These are phyloP conservation scores for Hypoxylon sp. DNA, from an alignment of 2,329 filamentous ascomycete species.

Conservation along the genomic window DNA sequence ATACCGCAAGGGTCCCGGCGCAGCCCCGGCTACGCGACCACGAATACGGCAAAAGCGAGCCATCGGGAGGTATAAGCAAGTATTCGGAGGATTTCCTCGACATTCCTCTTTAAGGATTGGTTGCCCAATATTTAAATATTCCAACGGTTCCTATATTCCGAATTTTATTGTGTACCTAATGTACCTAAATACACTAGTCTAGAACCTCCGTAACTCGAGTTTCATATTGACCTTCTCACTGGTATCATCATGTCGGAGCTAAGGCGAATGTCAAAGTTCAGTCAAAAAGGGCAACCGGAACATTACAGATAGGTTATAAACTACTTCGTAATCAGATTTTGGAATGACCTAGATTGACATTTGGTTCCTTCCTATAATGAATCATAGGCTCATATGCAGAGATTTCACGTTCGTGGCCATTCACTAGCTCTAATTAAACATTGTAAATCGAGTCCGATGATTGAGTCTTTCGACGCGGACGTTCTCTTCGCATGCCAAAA, in stretches of 20 bases:
- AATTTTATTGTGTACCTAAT: background rate
- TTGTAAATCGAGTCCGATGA: background rate
- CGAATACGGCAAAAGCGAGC: background rate
- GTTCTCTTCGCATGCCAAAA: background rate
- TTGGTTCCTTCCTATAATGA: background rate
- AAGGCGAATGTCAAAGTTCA: background rate
- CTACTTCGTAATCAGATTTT: background rate
- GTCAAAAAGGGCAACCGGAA: background rate
- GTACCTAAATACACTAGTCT: background rate
- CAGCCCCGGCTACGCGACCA: background rate
- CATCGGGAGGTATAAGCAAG: constrained; percentile 2
- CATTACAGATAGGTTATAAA: background rate
- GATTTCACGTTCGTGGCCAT: background rate
- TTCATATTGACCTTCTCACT: background rate
- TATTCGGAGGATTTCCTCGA: constrained; percentile 50
- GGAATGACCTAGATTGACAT: background rate
- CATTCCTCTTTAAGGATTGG: constrained; percentile 19
- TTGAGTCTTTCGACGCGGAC: background rate
- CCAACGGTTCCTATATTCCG: background rate
- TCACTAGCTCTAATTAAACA: background rate
- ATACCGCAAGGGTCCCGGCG: background rate
- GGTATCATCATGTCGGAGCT: background rate
- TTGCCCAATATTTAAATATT: background rate
- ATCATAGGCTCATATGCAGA: background rate
- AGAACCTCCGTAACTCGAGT: background rate